These are phyloP conservation scores for Barnettozyma sp. DNA, from an alignment of 805 yeast genomes.

Conservation along the genomic window DNA sequence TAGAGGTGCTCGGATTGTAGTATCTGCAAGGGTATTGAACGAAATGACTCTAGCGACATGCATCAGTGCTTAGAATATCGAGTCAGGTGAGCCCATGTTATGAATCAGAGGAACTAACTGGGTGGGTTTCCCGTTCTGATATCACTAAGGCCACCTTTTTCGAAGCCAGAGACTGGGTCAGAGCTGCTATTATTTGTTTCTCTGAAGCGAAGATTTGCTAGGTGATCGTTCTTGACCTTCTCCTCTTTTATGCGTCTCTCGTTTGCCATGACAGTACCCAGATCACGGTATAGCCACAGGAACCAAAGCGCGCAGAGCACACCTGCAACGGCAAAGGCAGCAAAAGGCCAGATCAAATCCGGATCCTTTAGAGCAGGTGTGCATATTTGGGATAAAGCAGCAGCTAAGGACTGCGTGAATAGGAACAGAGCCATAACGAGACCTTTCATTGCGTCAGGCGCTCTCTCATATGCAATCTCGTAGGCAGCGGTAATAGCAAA, in stretches of 20 bases:
- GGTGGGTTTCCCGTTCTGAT: no score
- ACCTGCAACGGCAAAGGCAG: slow-evolving; percentile 53
- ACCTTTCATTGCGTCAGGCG: slow-evolving; percentile 49
- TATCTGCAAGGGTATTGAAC: no score
- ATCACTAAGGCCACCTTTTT: no score
- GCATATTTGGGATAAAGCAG: slow-evolving; percentile 67
- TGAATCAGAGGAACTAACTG: no score
- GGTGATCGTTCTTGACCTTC: neutral
- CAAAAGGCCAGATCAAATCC: slow-evolving; percentile 59
- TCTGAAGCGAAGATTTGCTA: neutral
- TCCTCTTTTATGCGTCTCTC: slow-evolving; percentile 3
- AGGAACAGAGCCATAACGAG: slow-evolving; percentile 46
- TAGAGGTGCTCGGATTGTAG: no score
- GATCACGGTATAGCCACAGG: slow-evolving; percentile 25
- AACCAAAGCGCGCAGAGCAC: slow-evolving; percentile 51
- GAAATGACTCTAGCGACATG: no score
- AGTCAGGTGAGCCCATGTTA: no score
- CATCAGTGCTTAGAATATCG: no score
- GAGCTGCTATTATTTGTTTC: no score
- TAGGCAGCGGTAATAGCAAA: slow-evolving; percentile 73
- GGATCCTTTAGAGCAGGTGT: slow-evolving; percentile 64
- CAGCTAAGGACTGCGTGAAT: slow-evolving; percentile 63
- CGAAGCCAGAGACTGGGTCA: no score
- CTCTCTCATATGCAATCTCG: slow-evolving; percentile 77
- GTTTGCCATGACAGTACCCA: slow-evolving; percentile 12